These are phyloP conservation scores for Diaporthe amygdali DNA, from an alignment of 2,329 filamentous ascomycete genomes.

Conservation along the genomic window DNA sequence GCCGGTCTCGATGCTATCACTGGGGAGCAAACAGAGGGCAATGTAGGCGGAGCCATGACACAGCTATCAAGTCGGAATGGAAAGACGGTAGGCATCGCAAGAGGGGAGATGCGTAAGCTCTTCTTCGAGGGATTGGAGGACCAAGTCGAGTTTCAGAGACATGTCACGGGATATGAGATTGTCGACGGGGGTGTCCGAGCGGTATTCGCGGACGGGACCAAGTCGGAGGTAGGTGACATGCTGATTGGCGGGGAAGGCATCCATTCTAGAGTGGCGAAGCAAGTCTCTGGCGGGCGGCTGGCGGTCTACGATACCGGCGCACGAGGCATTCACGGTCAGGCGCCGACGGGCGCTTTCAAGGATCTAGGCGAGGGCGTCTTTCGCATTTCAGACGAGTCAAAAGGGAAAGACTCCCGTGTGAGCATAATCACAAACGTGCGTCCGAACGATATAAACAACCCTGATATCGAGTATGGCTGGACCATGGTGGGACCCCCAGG, in stretches of 20 bases:
- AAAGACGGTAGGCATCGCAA: conserved; percentile 65
- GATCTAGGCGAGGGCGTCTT: conserved; percentile 69
- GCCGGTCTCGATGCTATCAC: conserved; percentile 57
- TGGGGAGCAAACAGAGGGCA: conserved; percentile 47
- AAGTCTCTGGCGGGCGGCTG: conserved; percentile 61
- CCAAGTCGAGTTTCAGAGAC: conserved; percentile 58
- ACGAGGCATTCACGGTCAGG: conserved; percentile 69
- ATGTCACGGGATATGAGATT: conserved; percentile 63
- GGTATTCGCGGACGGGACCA: conserved; percentile 64
- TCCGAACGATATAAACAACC: conserved; percentile 62
- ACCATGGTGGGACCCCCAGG: conserved; percentile 65
- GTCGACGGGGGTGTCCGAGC: conserved; percentile 59
- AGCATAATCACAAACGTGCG: conserved; percentile 70
- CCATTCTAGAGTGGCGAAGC: conserved; percentile 63
- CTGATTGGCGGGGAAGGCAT: conserved; percentile 68
- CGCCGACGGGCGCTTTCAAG: conserved; percentile 65
- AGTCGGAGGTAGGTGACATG: conserved; percentile 62
- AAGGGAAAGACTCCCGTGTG: conserved; percentile 47
- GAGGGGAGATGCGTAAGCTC: conserved; percentile 66
- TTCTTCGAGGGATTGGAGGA: conserved; percentile 63
- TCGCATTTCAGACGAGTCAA: conserved; percentile 53
- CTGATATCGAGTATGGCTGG: conserved; percentile 64
- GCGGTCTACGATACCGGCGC: conserved; percentile 70
- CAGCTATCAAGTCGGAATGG: conserved; percentile 56
- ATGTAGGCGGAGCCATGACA: conserved; percentile 26